phyloP scores from a whole-genome alignment of 768 basidiomycete species.

The Pholiota conissans region DNA sequence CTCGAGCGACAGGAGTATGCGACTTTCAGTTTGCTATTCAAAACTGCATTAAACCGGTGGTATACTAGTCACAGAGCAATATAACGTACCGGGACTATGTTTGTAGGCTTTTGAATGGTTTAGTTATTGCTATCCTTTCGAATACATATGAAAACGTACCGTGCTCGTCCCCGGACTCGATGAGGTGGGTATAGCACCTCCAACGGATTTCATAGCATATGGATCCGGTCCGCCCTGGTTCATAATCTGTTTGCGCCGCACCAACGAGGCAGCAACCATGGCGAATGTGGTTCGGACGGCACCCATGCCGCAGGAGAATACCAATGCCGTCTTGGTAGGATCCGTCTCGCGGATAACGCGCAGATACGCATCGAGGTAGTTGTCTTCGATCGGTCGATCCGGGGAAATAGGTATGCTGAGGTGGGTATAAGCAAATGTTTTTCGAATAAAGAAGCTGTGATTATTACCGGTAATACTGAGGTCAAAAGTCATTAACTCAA shows the following conservation, averaged over 20 bases:
- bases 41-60: not conserved
- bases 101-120: slow-evolving; percentile 12
- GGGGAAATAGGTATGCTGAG: slow-evolving; percentile 91
- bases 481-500: not conserved
- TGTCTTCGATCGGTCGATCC: slow-evolving; percentile 92
- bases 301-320: slow-evolving; percentile 97
- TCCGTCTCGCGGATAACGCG: slow-evolving; percentile 77
- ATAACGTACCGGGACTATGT: slow-evolving; percentile 4
- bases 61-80: not conserved
- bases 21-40: slow-evolving; percentile 50
- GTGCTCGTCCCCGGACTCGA: slow-evolving; percentile 46
- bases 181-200: slow-evolving; percentile 17
- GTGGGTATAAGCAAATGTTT: not conserved
- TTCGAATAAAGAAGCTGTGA: not conserved
- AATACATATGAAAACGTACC: slow-evolving; percentile 29
- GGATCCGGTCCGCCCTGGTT: slow-evolving; percentile 74
- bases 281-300: slow-evolving; percentile 95
- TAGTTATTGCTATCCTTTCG: not conserved
- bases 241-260: slow-evolving; percentile 77
- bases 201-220: slow-evolving; percentile 48
- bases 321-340: slow-evolving; percentile 77
- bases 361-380: slow-evolving; percentile 94
- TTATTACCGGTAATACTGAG: slow-evolving; percentile 71
- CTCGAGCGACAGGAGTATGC: slow-evolving; percentile 65
- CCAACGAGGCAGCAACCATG: slow-evolving; percentile 90